Evolutionary conservation across 2,329 filamentous ascomycete genomes (phyloP).

Genomic region (Epichloe bromicola): DNA sequence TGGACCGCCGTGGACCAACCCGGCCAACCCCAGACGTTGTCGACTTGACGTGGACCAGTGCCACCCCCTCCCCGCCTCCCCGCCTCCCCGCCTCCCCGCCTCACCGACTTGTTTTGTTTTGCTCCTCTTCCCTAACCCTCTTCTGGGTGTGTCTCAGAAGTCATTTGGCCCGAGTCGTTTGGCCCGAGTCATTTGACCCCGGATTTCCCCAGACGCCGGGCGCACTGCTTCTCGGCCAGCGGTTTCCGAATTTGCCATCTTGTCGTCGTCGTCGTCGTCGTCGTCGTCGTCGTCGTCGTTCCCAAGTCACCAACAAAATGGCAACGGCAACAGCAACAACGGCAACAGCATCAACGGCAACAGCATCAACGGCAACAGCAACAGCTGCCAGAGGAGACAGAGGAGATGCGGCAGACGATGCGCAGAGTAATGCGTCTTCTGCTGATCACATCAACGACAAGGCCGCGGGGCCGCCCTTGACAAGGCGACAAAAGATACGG

Average conservation of each 20-base stretch:
- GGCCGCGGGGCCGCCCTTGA: background rate
- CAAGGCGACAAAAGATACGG: conserved; percentile 24
- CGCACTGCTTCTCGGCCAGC: background rate
- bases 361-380: background rate
- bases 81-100: no score
- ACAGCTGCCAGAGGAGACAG: conserved; percentile 1
- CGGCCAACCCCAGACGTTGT: no score
- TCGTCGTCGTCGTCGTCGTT: background rate
- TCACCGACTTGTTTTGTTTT: no score
- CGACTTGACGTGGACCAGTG: no score
- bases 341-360: background rate
- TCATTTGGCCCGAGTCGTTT: no score
- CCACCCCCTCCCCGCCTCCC: no score
- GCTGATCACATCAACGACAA: conserved; percentile 5
- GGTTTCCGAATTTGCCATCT: background rate
- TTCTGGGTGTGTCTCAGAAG: no score
- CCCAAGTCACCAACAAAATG: background rate
- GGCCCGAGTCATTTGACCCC: background rate
- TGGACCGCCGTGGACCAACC: no score
- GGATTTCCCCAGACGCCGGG: background rate
- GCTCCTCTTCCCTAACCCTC: no score
- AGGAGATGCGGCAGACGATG: conserved; percentile 1
- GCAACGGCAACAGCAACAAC: background rate
- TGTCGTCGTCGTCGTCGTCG: background rate
- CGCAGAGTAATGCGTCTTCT: conserved; percentile 1